Evolutionary conservation across 2,329 filamentous ascomycete species (phyloP), one percentile per base, ranked within the genome.

Genomic region (Lachnellula arida): DNA sequence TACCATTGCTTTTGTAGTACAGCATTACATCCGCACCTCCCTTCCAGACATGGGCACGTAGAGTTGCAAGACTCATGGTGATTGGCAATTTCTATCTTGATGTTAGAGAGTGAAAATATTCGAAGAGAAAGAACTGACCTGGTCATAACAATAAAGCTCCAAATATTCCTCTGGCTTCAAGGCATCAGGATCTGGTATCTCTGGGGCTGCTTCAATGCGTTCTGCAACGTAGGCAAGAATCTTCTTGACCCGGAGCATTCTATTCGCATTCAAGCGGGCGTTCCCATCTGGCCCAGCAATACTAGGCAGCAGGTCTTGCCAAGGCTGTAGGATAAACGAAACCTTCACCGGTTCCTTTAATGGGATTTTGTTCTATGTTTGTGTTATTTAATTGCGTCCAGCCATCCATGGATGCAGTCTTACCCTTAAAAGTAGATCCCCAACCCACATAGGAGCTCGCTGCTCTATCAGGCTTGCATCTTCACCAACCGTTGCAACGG

Each of bases 171-270:
- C 93, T 1, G 93, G 89, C 66, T 82, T 86, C 68, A 95, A 74
- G 15, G 76, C 77, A 51, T 83, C 76, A 9, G 80, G 75, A 49
- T 85, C 81, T 4, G 78, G 75, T 51, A 84, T 79, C 49, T 85
- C 78, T 0, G 80, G 75, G n/a, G 79, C 72, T 7, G 83, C 79
- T 65, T 97, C 93, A 56, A 99, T 93, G 53, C 92, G 82, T 72
- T 99, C 94, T 1, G 91, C 90, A 17, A 99, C 84, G 67, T 99
- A 99, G 0, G 86, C 84, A 56, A 97, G 75, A 22, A 99, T 94
- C 77, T 99, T 99, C 75, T 91, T 93, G 3, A 95, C 91, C 47
- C 94, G 84, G 50, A 99, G 79, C 94, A 99, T 97, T 54, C 93
- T 84, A 69, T 97, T 99, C 11, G 94, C 94, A 70, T 97, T 99